Conservation (phyloP, 148 eudicot species). For the Dysphania ambrosioides region DNA sequence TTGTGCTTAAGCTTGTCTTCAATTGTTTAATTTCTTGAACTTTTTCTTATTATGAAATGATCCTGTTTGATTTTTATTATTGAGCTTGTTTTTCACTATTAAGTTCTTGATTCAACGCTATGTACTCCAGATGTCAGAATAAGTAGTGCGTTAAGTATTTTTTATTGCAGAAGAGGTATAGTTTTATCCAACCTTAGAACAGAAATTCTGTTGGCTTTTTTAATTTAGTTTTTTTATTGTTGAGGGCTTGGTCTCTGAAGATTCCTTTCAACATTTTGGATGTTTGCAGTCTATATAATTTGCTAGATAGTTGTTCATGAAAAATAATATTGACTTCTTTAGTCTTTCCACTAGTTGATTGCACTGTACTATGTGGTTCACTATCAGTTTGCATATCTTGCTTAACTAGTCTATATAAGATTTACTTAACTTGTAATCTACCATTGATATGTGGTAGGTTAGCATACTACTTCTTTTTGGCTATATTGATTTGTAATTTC, state of each 20-base stretch:
- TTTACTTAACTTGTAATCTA: not conserved
- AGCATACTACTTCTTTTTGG: not conserved
- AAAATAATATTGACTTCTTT: not conserved
- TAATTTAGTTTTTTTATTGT: not conserved
- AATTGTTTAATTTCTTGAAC: not conserved
- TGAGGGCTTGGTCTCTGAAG: not conserved
- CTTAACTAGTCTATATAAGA: not conserved
- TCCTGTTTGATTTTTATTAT: not conserved
- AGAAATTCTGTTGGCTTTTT: not conserved
- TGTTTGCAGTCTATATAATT: not conserved
- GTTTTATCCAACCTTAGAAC: not conserved
- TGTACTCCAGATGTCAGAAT: not conserved
- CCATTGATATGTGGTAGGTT: not conserved
- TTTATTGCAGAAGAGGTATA: too few species aligned
- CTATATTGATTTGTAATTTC: not conserved
- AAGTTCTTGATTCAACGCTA: too few species aligned
- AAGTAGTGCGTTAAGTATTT: not conserved
- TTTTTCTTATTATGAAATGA: not conserved
- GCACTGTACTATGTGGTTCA: not conserved
- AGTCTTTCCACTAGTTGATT: not conserved
- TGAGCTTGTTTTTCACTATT: not conserved
- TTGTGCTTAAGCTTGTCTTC: not conserved
- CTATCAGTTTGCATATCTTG: too few species aligned
- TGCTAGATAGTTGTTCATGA: not conserved
- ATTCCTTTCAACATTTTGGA: not conserved